phyloP scores from a whole-genome alignment of 352 stramenopile species.

The Phytophthora boehmeriae region DNA sequence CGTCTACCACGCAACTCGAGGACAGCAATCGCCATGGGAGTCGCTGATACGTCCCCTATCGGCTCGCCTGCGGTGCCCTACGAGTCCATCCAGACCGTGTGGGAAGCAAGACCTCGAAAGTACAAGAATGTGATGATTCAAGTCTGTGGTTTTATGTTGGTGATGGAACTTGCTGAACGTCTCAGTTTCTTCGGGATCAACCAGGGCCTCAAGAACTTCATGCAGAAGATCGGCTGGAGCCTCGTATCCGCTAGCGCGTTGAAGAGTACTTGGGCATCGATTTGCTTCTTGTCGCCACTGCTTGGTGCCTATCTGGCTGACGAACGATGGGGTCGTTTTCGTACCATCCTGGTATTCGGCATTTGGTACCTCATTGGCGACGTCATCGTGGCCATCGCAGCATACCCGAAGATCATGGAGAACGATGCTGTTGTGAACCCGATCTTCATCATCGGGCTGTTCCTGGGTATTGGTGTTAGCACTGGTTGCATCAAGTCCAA shows the following conservation, averaged over 20 bases:
- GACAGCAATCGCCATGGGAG: neutral
- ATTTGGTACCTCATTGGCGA: slow-evolving; percentile 61
- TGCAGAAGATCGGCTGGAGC: no score
- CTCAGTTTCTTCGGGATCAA: slow-evolving; percentile 67
- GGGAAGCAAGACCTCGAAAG: slow-evolving; percentile 50
- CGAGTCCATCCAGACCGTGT: slow-evolving; percentile 27
- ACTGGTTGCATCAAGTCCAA: slow-evolving; percentile 63
- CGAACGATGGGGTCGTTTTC: slow-evolving; percentile 61
- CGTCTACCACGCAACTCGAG: neutral
- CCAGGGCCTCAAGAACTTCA: no score
- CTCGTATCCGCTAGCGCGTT: no score
- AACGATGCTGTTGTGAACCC: slow-evolving; percentile 29
- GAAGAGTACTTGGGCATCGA: no score
- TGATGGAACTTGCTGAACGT: slow-evolving; percentile 71
- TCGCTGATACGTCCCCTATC: slow-evolving; percentile 13
- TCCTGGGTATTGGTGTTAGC: slow-evolving; percentile 46
- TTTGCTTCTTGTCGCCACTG: no score
- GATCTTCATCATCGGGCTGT: slow-evolving; percentile 60
- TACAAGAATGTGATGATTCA: slow-evolving; percentile 65
- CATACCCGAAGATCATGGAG: slow-evolving; percentile 46
- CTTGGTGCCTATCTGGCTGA: no score
- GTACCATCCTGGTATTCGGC: slow-evolving; percentile 57
- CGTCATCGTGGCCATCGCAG: slow-evolving; percentile 50
- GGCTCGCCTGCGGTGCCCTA: slow-evolving; percentile 20
- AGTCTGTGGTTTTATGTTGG: slow-evolving; percentile 61